A percentile compares a stretch with the other conserved stretches of the same genome.
phyloP scores from a whole-genome alignment of 2,329 filamentous ascomycete species.

The Dendryphion nanum region DNA sequence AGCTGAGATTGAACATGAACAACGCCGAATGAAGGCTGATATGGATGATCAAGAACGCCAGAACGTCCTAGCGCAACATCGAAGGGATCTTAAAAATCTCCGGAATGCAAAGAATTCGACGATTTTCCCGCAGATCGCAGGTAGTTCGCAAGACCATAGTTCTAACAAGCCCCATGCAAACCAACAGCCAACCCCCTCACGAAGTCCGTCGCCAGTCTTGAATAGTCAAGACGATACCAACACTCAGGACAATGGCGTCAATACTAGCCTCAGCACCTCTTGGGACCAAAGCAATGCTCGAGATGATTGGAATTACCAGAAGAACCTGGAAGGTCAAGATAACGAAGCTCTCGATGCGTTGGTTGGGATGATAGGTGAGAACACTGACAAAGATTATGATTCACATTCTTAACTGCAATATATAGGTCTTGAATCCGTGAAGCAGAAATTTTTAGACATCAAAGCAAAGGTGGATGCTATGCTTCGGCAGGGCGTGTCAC shows the following conservation, averaged over 20 bases:
- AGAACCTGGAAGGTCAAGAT: conserved; percentile 49
- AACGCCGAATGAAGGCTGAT: conserved; percentile 44
- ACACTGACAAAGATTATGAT: neutral
- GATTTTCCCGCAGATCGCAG: too few species aligned
- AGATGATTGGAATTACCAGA: conserved; percentile 63
- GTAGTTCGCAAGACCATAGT: neutral
- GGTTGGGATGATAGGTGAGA: conserved; percentile 65
- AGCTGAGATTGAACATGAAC: conserved; percentile 54
- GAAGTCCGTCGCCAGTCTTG: neutral
- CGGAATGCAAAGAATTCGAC: neutral
- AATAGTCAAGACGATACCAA: too few species aligned
- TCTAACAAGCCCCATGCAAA: neutral
- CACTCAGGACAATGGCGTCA: neutral
- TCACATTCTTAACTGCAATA: conserved; percentile 3
- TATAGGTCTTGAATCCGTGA: conserved; percentile 61
- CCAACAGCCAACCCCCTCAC: neutral
- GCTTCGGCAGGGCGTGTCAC: conserved; percentile 56
- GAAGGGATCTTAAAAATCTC: conserved; percentile 5
- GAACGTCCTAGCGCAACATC: conserved; percentile 47
- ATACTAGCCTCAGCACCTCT: neutral
- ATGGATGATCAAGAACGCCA: conserved; percentile 47
- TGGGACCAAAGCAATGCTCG: conserved; percentile 23
- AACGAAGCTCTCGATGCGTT: conserved; percentile 60
- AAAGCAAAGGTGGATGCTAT: conserved; percentile 63
- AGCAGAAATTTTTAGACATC: conserved; percentile 60